A percentile compares a stretch with the other conserved stretches of the same genome.
Conservation (phyloP, 352 stramenopile genomes). For the Globisporangium alternatum region DNA sequence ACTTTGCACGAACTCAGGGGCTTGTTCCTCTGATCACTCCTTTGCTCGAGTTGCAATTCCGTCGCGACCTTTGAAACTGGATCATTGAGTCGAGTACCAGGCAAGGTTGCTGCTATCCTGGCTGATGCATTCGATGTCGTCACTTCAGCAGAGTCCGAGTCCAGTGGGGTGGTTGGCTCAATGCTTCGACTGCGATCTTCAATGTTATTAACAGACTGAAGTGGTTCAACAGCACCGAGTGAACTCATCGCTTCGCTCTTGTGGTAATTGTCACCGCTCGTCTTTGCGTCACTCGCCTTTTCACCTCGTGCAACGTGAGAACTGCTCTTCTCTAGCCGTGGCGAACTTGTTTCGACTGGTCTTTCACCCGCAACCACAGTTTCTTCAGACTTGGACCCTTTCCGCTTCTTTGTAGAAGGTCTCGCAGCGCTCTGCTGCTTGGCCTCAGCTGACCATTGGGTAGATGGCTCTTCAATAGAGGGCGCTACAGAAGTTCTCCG, state of each 20-base stretch:
- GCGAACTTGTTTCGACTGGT: not conserved
- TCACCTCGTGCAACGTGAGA: not conserved
- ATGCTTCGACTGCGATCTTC: not conserved
- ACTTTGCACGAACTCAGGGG: not conserved
- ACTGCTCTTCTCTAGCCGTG: not conserved
- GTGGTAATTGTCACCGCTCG: no score
- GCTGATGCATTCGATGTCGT: not conserved
- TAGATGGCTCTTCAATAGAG: not conserved
- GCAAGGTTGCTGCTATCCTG: not conserved
- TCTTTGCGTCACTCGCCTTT: not conserved
- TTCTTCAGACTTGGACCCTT: not conserved
- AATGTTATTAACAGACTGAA: not conserved
- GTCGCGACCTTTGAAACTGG: not conserved
- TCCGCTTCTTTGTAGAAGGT: constrained; percentile 6
- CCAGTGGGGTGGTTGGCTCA: not conserved
- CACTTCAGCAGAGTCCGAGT: not conserved
- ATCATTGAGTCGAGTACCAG: not conserved
- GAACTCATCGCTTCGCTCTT: not conserved
- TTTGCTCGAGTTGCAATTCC: not conserved
- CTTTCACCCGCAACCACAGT: not conserved
- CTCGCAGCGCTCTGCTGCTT: not conserved
- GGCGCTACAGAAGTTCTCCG: not conserved
- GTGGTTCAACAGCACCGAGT: not conserved
- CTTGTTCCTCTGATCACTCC: not conserved
- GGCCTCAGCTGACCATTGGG: not conserved